Evolutionary conservation across 768 basidiomycete species (phyloP).

Genomic region (Psilocybe sp.): DNA sequence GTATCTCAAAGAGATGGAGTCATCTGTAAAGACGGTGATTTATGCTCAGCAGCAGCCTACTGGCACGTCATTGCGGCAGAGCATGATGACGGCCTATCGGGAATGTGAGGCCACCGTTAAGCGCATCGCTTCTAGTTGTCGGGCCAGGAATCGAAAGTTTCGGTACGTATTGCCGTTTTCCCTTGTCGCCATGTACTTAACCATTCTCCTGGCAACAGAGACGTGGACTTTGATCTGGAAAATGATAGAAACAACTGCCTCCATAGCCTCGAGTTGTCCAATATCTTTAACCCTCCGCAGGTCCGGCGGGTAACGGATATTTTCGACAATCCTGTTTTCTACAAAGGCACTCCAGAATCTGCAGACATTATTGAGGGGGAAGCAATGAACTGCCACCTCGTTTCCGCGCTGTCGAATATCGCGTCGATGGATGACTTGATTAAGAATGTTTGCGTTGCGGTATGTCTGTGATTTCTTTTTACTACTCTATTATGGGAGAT

Average conservation of each 20-base stretch:
- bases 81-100: conserved; percentile 43
- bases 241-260: conserved; percentile 49
- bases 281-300: conserved; percentile 19
- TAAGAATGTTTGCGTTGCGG: conserved; percentile 40
- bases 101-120: conserved; percentile 43
- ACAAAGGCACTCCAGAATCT: conserved; percentile 35
- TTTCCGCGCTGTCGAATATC: conserved; percentile 50
- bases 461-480: conserved; percentile 16
- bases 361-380: conserved; percentile 50
- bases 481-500: background rate
- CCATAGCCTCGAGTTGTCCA: conserved; percentile 19
- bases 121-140: conserved; percentile 42
- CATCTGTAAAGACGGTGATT: conserved; percentile 11
- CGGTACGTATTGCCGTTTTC: conserved; percentile 29
- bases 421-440: conserved; percentile 45
- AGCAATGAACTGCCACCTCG: conserved; percentile 57
- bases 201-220: conserved; percentile 24
- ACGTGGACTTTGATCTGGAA: conserved; percentile 59
- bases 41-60: conserved; percentile 17
- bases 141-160: conserved; percentile 47
- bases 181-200: background rate
- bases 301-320: conserved; percentile 48
- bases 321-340: conserved; percentile 50
- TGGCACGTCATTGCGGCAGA: conserved; percentile 32
- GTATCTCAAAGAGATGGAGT: too few species aligned